Base-by-base conservation (phyloP, 441 rosid species). In the Erysimum cheiri region DNA sequence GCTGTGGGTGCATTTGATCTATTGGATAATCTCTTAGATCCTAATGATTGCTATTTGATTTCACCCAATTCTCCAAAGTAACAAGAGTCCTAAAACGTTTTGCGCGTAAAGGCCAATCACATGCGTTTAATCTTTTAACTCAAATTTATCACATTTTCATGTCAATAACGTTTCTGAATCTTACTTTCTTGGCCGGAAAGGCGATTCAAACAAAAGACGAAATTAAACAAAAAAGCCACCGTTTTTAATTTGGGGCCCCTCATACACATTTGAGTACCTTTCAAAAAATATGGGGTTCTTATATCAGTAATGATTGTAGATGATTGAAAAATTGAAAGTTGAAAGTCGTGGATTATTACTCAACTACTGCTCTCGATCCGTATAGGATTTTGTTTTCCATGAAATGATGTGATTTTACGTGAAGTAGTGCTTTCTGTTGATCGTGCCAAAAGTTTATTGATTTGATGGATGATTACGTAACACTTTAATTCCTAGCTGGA, bases 381-480 rank as follows among this genome's bases (percentile, higher is more conserved):
- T 29, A 43, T 14, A 15, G 8, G 19, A 32, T 46, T 44, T 32
- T 36, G 14, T 17, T 9, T 41, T 32, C 11, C 13, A 63, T 47
- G n/a, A 11, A 15, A 61, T 44, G 54, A 61, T 63, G 57, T 64
- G 67, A 40, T 15, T 31, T 37, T 49, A 70, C 60, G 43, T 31
- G 43, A 70, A 13, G 19, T 31, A 37, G 35, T 39, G 60, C 15
- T 60, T 8, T 31, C 11, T 63, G 19, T 47, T 37, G 74, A 60
- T 39, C 12, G 53, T 60, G 53, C 67, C 52, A 3, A 60, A 48
- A 47, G 4, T 44, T 33, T 5, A 48, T 12, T 33, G 68, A 48
- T 69, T 40, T 59, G 67, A 59, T 48, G 8, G 52, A 59, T 36
- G 37, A 28, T 47, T 33, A 58, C 9, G 2, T 22, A 41, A 67